phyloP scores from a whole-genome alignment of 1,284 basidiomycete species.

The Leccinum insolens region DNA sequence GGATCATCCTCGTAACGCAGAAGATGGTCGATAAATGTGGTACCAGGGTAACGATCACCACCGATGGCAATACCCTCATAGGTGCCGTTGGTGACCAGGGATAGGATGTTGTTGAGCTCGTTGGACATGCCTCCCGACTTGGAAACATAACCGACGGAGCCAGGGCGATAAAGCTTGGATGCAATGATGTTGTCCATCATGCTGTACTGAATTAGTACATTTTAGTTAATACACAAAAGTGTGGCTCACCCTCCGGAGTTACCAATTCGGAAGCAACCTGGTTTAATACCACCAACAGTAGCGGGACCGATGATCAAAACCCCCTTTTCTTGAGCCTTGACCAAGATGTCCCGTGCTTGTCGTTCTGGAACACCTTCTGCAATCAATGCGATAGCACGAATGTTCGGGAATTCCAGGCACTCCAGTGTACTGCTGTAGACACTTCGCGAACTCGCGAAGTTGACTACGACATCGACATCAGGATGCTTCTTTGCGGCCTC shows the following conservation, averaged over 20 bases:
- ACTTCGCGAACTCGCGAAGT: constrained; percentile 95
- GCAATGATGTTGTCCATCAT: constrained; percentile 99
- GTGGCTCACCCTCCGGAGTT: constrained; percentile 88
- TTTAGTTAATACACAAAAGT: constrained; percentile 4
- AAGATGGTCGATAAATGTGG: constrained; percentile 99
- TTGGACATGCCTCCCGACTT: constrained; percentile 99
- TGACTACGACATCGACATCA: constrained; percentile 97
- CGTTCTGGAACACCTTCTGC: constrained; percentile 99
- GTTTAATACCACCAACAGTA: constrained; percentile 99
- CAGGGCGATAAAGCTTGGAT: constrained; percentile 97
- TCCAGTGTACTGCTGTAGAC: constrained; percentile 96
- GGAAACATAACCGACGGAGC: constrained; percentile 98
- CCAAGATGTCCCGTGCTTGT: constrained; percentile 95
- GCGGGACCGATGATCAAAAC: constrained; percentile 98
- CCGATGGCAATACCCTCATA: constrained; percentile 99
- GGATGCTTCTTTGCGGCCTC: constrained; percentile 96
- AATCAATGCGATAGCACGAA: constrained; percentile 87
- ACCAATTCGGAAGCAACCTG: constrained; percentile 99
- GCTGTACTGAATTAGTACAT: constrained; percentile 41
- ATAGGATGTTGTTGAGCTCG: constrained; percentile 99
- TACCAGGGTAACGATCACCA: constrained; percentile 98
- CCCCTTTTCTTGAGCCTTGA: constrained; percentile 83
- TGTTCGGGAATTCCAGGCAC: constrained; percentile 73
- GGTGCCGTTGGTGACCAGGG: constrained; percentile 96
- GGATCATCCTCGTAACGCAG: constrained; percentile 97